Evolutionary conservation across 192 early-diverging fungal species (phyloP).

Genomic region (Podila clonocystis): DNA sequence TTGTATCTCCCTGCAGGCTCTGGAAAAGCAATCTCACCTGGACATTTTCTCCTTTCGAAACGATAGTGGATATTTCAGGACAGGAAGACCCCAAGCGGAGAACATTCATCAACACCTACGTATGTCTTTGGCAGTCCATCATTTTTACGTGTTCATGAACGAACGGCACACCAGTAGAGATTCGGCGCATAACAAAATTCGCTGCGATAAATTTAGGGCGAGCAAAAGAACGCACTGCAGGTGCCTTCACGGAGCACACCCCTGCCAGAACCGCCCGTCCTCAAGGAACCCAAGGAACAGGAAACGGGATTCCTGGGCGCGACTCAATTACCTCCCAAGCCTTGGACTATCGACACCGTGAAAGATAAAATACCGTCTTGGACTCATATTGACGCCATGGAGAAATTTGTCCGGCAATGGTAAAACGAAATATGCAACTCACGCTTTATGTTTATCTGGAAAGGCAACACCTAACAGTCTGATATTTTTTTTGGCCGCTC

Average conservation of each 20-base stretch:
- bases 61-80: constrained; percentile 39
- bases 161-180: neutral
- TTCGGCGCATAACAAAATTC: neutral
- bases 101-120: constrained; percentile 36
- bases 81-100: constrained; percentile 26
- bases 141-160: neutral
- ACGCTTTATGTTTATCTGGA: too few relatives aligned
- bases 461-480: too few relatives aligned
- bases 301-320: neutral
- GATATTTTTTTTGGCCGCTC: neutral
- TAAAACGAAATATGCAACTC: neutral
- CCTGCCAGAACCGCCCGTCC: constrained; percentile 9
- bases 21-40: too few relatives aligned
- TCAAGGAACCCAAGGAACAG: constrained; percentile 15
- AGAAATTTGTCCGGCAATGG: constrained; percentile 38
- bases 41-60: neutral
- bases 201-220: constrained; percentile 7
- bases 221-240: constrained; percentile 15
- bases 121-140: neutral
- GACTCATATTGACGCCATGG: constrained; percentile 20
- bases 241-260: constrained; percentile 36
- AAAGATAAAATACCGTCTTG: too few relatives aligned
- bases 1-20: too few relatives aligned
- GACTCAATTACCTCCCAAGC: neutral
- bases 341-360: too few relatives aligned